These are phyloP conservation scores for Chimonanthus praecox DNA, from an alignment of 164 flowering plant genomes.

Conservation along the genomic window DNA sequence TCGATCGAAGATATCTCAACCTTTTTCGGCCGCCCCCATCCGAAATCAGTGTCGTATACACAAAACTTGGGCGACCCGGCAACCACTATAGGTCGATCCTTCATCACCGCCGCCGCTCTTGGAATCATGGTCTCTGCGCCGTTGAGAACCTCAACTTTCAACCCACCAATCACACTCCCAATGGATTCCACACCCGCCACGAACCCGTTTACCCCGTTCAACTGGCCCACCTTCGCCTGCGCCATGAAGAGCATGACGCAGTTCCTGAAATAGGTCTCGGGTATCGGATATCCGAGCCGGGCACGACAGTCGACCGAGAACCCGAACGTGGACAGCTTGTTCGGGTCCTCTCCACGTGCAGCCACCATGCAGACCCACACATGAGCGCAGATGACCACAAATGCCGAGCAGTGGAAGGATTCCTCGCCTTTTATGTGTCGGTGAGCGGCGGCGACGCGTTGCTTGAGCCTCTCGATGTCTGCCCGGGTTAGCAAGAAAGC, in stretches of 20 bases:
- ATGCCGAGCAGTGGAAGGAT: constrained; percentile 14
- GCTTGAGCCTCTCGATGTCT: constrained; percentile 19
- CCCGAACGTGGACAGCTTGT: background rate
- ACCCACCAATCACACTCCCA: constrained; percentile 11
- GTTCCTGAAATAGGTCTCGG: constrained; percentile 44
- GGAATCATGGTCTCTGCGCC: constrained; percentile 22
- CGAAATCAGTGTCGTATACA: constrained; percentile 49
- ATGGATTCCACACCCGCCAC: constrained; percentile 20
- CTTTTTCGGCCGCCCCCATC: constrained; percentile 57
- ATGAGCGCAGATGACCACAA: constrained; percentile 20
- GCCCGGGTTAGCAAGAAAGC: background rate
- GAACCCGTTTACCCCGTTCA: constrained; percentile 30
- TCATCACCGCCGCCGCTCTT: background rate
- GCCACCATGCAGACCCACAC: constrained; percentile 23
- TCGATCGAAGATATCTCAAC: constrained; percentile 35
- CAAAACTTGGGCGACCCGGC: constrained; percentile 41
- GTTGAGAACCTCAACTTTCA: constrained; percentile 12
- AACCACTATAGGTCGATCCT: constrained; percentile 9
- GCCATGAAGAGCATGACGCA: constrained; percentile 21
- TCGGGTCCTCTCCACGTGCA: background rate
- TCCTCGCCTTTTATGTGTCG: background rate
- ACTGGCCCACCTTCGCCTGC: background rate
- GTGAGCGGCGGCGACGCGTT: constrained; percentile 8
- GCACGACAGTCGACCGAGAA: constrained; percentile 20
- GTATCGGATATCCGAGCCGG: constrained; percentile 19